Percentiles rank a stretch among this genome's conserved stretches.
Conservation (phyloP, 192 early-diverging fungal genomes). For the Thamnidium elegans region DNA sequence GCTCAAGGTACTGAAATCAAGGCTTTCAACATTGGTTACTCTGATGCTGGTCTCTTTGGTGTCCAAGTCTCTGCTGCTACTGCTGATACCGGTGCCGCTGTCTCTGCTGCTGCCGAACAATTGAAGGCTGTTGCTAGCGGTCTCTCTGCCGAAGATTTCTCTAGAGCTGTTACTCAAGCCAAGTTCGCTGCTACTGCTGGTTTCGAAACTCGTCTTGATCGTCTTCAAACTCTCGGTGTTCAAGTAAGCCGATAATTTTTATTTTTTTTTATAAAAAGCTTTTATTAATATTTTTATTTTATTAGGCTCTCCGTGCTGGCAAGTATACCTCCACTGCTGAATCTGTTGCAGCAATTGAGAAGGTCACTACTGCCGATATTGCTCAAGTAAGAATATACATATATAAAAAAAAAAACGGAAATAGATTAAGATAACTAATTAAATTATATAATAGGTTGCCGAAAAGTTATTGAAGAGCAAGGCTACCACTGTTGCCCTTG, state of each 20-base stretch:
- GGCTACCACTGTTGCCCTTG: slow-evolving; percentile 76
- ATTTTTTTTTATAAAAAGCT: neutral
- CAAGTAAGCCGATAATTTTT: slow-evolving; percentile 36
- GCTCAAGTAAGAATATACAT: slow-evolving; percentile 51
- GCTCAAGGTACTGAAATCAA: slow-evolving; percentile 53
- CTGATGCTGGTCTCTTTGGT: slow-evolving; percentile 90
- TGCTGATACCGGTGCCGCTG: slow-evolving; percentile 61
- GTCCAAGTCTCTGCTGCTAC: slow-evolving; percentile 62
- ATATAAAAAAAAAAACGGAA: neutral
- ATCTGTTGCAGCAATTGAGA: slow-evolving; percentile 44
- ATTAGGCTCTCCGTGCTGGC: slow-evolving; percentile 37
- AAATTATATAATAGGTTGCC: slow-evolving; percentile 43
- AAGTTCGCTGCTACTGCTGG: slow-evolving; percentile 51
- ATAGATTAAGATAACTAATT: neutral
- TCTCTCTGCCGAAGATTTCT: slow-evolving; percentile 51
- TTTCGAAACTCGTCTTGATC: slow-evolving; percentile 45
- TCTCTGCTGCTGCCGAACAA: slow-evolving; percentile 54
- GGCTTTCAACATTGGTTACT: slow-evolving; percentile 85
- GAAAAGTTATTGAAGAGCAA: slow-evolving; percentile 63
- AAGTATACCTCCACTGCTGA: slow-evolving; percentile 34
- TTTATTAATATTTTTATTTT: slow-evolving; percentile 29
- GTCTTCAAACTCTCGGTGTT: slow-evolving; percentile 46
- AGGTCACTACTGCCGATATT: slow-evolving; percentile 59
- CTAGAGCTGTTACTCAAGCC: slow-evolving; percentile 65
- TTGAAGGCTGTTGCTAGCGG: slow-evolving; percentile 55